Base-by-base conservation (phyloP, 2,329 filamentous ascomycete genomes). In the Cladorrhinum sp. region DNA sequence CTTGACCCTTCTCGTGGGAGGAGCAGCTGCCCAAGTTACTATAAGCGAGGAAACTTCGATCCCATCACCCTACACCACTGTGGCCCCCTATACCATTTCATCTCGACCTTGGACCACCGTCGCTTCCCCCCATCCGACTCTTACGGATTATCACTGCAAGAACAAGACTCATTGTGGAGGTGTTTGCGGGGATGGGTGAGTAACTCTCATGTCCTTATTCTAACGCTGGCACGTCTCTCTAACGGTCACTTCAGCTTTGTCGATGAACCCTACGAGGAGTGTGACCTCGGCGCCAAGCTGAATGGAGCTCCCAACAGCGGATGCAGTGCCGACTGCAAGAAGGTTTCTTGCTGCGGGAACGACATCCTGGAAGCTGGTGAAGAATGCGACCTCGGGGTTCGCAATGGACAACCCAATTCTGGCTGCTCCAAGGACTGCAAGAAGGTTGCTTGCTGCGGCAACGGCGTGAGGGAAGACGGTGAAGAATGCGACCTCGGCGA, bases 181-280 rank as follows among this genome's bases (percentile, higher is more conserved):
- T 24, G 42, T 61, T 1, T 65, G 63, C 21, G 63, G 63, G 7
- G 63, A 65, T 36, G 58, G 59, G 63, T 63, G 52, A 61, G 61
- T 56, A 39, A 18, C 48, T 46, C 8, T 30, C 1, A 51, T n/a
- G 5, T 53, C 9, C 16, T 46, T 57, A 18, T 24, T 5, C n/a
- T 20, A 30, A 4, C 26, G 18, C 18, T 7, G 18, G 24, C 16
- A 28, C n/a, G 2, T 3, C 23, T 26, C 53, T 56, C 57, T 42
- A 58, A 48, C 36, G 14, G 14, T 39, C 23, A 18, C 26, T 16
- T 12, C 36, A 65, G 63, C 16, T 57, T 36, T 6, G 57, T 65
- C 20, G 61, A 65, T 33, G 5, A 18, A 1, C 63, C 63, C 10
- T 21, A 65, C 9, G 63, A 65, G 18, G n/a, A 64, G 21, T 65